phyloP scores from a whole-genome alignment of 1,284 basidiomycete species.

The Phlebopus sp. region DNA sequence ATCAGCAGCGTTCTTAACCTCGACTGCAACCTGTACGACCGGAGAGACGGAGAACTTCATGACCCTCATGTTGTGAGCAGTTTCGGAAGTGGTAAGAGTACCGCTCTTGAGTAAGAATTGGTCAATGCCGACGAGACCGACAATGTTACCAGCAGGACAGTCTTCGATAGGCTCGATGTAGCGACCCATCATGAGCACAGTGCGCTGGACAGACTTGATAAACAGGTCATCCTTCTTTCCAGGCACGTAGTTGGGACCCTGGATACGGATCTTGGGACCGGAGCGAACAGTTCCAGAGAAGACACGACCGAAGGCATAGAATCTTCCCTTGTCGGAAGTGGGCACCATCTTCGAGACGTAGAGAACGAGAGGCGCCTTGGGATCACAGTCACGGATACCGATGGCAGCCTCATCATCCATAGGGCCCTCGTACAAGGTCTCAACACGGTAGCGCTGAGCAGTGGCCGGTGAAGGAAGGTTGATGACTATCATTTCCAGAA shows the following conservation, averaged over 20 bases:
- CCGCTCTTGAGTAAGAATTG: conserved; percentile 99
- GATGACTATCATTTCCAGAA: conserved; percentile 99
- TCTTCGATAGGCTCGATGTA: conserved; percentile 99
- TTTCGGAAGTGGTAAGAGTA: conserved; percentile 96
- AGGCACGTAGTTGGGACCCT: conserved; percentile 98
- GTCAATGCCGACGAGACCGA: conserved; percentile 99
- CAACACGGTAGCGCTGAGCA: conserved; percentile 97
- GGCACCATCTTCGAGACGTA: conserved; percentile 99
- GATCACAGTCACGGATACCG: conserved; percentile 98
- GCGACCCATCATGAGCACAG: conserved; percentile 99
- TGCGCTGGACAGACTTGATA: conserved; percentile 98
- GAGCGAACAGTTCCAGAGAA: conserved; percentile 98
- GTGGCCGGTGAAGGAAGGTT: conserved; percentile 97
- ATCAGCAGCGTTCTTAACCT: conserved; percentile 99
- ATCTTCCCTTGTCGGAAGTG: conserved; percentile 99
- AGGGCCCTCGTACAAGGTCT: conserved; percentile 99
- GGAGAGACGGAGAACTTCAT: conserved; percentile 99
- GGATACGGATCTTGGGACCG: conserved; percentile 99
- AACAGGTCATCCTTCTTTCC: conserved; percentile 99
- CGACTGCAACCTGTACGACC: conserved; percentile 98
- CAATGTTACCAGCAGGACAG: conserved; percentile 98
- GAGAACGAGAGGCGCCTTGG: conserved; percentile 94
- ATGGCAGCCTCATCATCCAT: conserved; percentile 99
- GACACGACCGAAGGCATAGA: conserved; percentile 99
- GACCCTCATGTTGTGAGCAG: conserved; percentile 99